These are phyloP conservation scores for Mycena galericulata DNA, from an alignment of 768 basidiomycete genomes.

Conservation along the genomic window DNA sequence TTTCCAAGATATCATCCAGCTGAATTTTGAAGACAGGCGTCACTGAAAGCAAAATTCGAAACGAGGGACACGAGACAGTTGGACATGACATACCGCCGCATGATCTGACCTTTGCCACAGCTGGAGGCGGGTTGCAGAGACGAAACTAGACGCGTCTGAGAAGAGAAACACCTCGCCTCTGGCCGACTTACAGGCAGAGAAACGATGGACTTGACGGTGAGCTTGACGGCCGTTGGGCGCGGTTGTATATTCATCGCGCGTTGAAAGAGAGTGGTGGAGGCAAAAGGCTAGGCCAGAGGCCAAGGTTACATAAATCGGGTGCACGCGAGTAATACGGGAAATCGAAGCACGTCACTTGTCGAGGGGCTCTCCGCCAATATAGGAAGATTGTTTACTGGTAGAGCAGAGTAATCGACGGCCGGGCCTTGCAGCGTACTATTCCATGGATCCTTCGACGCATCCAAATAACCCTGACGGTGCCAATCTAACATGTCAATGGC, in stretches of 20 bases:
- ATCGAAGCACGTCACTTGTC: constrained; percentile 24
- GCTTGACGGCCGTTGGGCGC: constrained; percentile 43
- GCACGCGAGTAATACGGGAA: constrained; percentile 15
- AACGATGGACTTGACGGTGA: constrained; percentile 47
- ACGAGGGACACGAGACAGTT: constrained; percentile 5
- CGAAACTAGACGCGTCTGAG: constrained; percentile 52
- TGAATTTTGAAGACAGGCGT: constrained; percentile 76
- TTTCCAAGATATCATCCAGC: constrained; percentile 80
- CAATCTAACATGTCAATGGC: constrained; percentile 16
- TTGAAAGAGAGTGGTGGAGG: neutral
- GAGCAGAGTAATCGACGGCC: neutral
- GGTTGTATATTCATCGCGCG: constrained; percentile 37
- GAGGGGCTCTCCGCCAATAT: neutral
- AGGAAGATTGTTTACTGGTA: constrained; percentile 4
- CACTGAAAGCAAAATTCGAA: constrained; percentile 49
- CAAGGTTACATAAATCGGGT: constrained; percentile 20
- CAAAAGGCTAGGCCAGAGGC: neutral
- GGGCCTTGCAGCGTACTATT: no score
- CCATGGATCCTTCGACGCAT: neutral
- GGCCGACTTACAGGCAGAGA: constrained; percentile 51
- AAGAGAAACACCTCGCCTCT: neutral
- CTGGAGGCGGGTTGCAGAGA: constrained; percentile 76
- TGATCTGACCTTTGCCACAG: constrained; percentile 76
- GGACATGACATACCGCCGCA: constrained; percentile 56
- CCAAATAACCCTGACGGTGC: no score